Conservation (phyloP, 2,329 filamentous ascomycete species). For the Lachnellula arida region DNA sequence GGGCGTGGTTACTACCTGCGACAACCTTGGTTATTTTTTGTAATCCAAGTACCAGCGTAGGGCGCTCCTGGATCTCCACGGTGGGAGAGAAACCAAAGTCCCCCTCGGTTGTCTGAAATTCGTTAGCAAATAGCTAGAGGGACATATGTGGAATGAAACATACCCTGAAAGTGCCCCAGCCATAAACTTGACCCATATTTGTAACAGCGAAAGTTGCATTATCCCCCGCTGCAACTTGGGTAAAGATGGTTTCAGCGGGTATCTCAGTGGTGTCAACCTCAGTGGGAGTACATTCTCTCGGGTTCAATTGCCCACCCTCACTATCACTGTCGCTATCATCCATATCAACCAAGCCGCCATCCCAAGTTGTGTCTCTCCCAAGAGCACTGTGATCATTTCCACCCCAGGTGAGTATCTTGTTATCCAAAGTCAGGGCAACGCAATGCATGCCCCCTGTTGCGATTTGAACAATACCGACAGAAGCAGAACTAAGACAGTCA, state of each 20-base stretch:
- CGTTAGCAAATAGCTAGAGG: slow-evolving; percentile 14
- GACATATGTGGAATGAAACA: slow-evolving; percentile 27
- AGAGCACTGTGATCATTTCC: slow-evolving; percentile 83
- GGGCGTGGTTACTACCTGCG: slow-evolving; percentile 53
- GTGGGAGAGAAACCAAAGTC: slow-evolving; percentile 48
- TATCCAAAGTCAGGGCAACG: slow-evolving; percentile 70
- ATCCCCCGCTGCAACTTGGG: slow-evolving; percentile 67
- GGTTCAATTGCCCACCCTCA: slow-evolving; percentile 52
- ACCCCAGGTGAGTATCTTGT: slow-evolving; percentile 80
- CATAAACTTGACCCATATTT: slow-evolving; percentile 71
- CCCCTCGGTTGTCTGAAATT: slow-evolving; percentile 54
- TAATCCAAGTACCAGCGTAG: slow-evolving; percentile 50
- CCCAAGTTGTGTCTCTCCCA: slow-evolving; percentile 59
- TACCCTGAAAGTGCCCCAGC: slow-evolving; percentile 78
- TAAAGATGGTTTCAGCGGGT: slow-evolving; percentile 55
- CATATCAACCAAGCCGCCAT: background rate
- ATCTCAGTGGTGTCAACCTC: slow-evolving; percentile 56
- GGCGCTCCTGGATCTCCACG: slow-evolving; percentile 29
- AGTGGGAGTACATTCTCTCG: slow-evolving; percentile 63
- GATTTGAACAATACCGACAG: background rate
- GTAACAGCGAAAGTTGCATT: slow-evolving; percentile 74
- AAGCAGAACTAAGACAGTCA: background rate
- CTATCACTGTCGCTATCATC: slow-evolving; percentile 36
- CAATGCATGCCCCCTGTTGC: slow-evolving; percentile 66
- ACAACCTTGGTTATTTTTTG: slow-evolving; percentile 51